These are phyloP conservation scores for Beauveria rudraprayagi DNA, from an alignment of 2,329 filamentous ascomycete genomes.

Conservation along the genomic window DNA sequence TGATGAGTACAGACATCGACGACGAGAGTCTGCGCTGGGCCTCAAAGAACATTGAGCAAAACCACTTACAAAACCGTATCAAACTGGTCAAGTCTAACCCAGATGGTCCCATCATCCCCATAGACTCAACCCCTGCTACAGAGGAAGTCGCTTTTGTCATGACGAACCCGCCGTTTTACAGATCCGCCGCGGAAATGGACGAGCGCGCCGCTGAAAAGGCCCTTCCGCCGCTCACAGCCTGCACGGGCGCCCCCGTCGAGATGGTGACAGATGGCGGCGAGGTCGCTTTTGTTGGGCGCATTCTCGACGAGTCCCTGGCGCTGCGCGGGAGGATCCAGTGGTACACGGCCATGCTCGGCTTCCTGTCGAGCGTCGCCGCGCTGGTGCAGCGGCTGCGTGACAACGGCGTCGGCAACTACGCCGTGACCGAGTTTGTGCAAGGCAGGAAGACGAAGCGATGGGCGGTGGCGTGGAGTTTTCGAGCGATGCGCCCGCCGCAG, in stretches of 20 bases:
- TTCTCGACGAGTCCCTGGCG: conserved; percentile 60
- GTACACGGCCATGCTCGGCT: conserved; percentile 90
- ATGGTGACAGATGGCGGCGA: conserved; percentile 83
- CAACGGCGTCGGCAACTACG: conserved; percentile 63
- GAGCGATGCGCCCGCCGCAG: conserved; percentile 51
- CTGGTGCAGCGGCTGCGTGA: conserved; percentile 52
- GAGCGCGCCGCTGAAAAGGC: conserved; percentile 58
- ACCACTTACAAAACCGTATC: conserved; percentile 57
- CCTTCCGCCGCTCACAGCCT: conserved; percentile 59
- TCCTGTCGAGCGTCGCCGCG: conserved; percentile 58
- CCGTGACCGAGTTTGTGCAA: conserved; percentile 71
- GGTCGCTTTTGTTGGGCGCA: conserved; percentile 60
- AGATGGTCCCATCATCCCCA: conserved; percentile 52
- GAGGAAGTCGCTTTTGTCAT: conserved; percentile 69
- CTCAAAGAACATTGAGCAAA: conserved; percentile 56
- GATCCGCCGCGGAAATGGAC: conserved; percentile 60
- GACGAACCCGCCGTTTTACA: conserved; percentile 93
- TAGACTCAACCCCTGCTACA: conserved; percentile 41
- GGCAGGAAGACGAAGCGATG: conserved; percentile 74
- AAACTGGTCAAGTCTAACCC: conserved; percentile 48
- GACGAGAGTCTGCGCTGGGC: conserved; percentile 59
- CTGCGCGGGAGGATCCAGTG: conserved; percentile 60
- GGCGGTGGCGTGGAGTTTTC: conserved; percentile 85
- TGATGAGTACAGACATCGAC: conserved; percentile 57
- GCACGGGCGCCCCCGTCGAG: conserved; percentile 70